These are phyloP conservation scores for Quercus lobata DNA, from an alignment of 331 rosid species.

Conservation along the genomic window DNA sequence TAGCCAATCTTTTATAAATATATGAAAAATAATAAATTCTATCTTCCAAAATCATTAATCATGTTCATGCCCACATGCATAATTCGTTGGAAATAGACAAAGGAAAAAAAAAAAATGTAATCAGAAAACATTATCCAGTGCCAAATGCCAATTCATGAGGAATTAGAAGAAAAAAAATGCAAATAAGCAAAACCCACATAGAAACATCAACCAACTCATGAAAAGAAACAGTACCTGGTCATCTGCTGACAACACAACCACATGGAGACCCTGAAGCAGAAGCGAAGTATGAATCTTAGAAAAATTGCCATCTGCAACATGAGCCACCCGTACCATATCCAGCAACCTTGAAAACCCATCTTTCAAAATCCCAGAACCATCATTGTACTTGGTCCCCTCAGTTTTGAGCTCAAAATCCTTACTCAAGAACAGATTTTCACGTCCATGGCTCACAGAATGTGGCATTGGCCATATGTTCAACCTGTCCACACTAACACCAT, in stretches of 20 bases:
- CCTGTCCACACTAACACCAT: conserved; percentile 1
- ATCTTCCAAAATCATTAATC: too few species aligned
- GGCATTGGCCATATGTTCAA: conserved; percentile 43
- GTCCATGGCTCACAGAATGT: conserved; percentile 13
- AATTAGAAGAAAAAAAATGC: neutral
- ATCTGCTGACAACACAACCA: conserved; percentile 27
- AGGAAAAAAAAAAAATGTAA: neutral
- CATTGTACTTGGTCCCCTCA: conserved; percentile 19
- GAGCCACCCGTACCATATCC: conserved; percentile 3
- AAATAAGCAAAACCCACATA: neutral
- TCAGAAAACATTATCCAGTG: neutral
- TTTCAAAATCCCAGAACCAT: conserved; percentile 26
- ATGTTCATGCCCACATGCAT: too few species aligned
- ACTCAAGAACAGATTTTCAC: neutral
- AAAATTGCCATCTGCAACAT: conserved; percentile 10
- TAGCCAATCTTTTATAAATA: neutral
- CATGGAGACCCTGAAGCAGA: conserved; percentile 35
- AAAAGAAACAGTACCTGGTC: conserved; percentile 21
- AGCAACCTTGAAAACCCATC: conserved; percentile 33
- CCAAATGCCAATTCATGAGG: neutral
- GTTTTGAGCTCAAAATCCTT: conserved; percentile 26
- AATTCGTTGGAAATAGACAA: neutral
- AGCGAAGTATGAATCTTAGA: neutral
- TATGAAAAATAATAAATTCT: too few species aligned
- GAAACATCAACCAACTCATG: neutral